These are phyloP conservation scores for Pontederia crassipes DNA, from an alignment of 176 grass and related monocot species.

Conservation along the genomic window DNA sequence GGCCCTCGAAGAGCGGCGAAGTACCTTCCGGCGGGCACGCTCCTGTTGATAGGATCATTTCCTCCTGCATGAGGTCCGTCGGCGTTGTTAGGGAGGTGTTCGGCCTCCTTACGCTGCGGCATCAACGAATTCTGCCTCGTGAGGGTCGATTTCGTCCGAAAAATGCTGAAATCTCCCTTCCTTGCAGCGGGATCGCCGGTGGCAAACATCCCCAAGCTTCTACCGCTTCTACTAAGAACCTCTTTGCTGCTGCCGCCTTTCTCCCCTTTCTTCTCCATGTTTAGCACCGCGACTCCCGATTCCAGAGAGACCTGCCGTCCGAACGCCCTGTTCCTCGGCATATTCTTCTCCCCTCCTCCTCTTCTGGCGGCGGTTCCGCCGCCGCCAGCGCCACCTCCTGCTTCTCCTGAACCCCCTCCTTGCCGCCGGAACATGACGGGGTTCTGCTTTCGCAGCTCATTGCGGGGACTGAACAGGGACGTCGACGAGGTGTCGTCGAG, in stretches of 20 bases:
- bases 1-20: conserved; percentile 92
- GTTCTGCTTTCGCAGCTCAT: conserved; percentile 28
- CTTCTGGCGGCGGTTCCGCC: not conserved
- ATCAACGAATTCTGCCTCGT: conserved; percentile 70
- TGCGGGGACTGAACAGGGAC: not conserved
- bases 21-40: conserved; percentile 82
- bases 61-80: conserved; percentile 17
- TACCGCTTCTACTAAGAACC: conserved; percentile 71
- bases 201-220: conserved; percentile 50
- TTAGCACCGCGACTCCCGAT: conserved; percentile 59
- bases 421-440: conserved; percentile 28
- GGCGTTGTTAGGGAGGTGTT: conserved; percentile 34
- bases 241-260: no score
- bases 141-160: conserved; percentile 90
- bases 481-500: conserved; percentile 17
- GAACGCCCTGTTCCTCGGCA: conserved; percentile 30
- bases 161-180: conserved; percentile 82
- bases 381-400: conserved; percentile 32
- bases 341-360: conserved; percentile 33
- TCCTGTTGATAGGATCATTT: conserved; percentile 60
- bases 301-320: conserved; percentile 76
- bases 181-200: conserved; percentile 13
- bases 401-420: conserved; percentile 11
- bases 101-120: conserved; percentile 41
- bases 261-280: conserved; percentile 42